Conservation (phyloP, 495 filamentous ascomycete species). For the Neurospora hispaniola region DNA sequence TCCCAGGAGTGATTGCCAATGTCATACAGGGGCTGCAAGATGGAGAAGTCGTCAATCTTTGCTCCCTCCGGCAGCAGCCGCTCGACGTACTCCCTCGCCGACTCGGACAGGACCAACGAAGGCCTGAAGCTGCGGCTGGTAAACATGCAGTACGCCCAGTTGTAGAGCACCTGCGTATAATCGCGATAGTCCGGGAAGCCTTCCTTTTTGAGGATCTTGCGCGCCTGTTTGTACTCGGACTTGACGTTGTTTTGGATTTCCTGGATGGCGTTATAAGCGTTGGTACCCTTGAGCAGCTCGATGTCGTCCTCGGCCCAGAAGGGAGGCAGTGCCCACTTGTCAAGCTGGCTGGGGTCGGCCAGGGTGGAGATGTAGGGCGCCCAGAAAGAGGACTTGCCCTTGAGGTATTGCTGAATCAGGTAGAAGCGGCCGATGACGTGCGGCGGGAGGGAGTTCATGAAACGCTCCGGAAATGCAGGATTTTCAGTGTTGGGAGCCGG, state of each 20-base stretch:
- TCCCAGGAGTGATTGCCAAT: constrained; percentile 41
- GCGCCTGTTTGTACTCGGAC: constrained; percentile 33
- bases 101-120: constrained; percentile 27
- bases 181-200: constrained; percentile 18
- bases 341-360: constrained; percentile 35
- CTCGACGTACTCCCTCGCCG: constrained; percentile 3
- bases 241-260: constrained; percentile 33
- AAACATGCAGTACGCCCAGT: constrained; percentile 46
- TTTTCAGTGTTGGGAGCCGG: neutral
- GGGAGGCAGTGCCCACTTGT: constrained; percentile 28
- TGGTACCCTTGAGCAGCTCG: constrained; percentile 38
- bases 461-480: constrained; percentile 25
- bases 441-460: constrained; percentile 28
- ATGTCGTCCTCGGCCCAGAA: constrained; percentile 37
- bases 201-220: constrained; percentile 27
- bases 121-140: constrained; percentile 44
- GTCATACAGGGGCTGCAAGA: constrained; percentile 43
- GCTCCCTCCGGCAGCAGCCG: constrained; percentile 11
- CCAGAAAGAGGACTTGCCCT: constrained; percentile 37
- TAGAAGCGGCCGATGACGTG: constrained; percentile 40
- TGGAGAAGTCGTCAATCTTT: constrained; percentile 37
- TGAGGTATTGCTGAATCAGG: constrained; percentile 37
- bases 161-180: constrained; percentile 35
- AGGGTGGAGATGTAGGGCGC: constrained; percentile 40
- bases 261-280: constrained; percentile 33